Base-by-base conservation (phyloP, 805 yeast species). In the Cyberlindnera veronae region DNA sequence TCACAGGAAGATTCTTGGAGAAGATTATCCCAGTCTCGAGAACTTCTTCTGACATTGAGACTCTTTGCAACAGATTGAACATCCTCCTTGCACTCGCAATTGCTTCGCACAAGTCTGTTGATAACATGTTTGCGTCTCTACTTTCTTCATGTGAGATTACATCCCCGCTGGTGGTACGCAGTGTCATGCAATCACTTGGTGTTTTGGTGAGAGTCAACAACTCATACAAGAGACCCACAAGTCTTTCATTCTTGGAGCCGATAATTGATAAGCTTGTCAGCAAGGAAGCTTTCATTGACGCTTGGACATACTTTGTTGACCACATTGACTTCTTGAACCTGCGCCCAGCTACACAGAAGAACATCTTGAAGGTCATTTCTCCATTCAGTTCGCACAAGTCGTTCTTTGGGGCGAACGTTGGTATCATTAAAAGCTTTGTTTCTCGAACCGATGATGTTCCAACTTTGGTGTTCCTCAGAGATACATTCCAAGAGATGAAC, bases 61-160 rank as follows among this genome's bases (percentile, higher is more conserved):
- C 51, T 2, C 48, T 54, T 18, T 43, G 46, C 34, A 56, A 56
- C 42, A 47, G 61, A 38, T 14, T 47, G 22, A 56, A 55, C 19
- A 44, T 56, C 2, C 14, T 56, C 1, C 29, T 55, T 2, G 44
- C 44, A 13, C 19, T 52, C 12, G 34, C 50, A 6, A 19, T 27
- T 9, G 34, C 39, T 8, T 48, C 51, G 15, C 38, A 36, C 14
- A 53, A 45, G 18, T 45, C 43, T 20, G 38, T 56, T 12, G 57
- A 53, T 27, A 1, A 30, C 6, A 39, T 41, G 34, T 34, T 53
- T 5, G 29, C 39, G 13, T 50, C 50, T 3, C n/a, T 55, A 2
- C 15, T 53, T 3, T 21, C 31, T 1, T 33, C 40, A 8, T 43
- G 37, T 34, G 52, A 46, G 1, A 29, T 39, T 6, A 20, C 15